phyloP scores from a whole-genome alignment of 192 early-diverging fungal genomes.

The Thoreauomyces humboldtii region DNA sequence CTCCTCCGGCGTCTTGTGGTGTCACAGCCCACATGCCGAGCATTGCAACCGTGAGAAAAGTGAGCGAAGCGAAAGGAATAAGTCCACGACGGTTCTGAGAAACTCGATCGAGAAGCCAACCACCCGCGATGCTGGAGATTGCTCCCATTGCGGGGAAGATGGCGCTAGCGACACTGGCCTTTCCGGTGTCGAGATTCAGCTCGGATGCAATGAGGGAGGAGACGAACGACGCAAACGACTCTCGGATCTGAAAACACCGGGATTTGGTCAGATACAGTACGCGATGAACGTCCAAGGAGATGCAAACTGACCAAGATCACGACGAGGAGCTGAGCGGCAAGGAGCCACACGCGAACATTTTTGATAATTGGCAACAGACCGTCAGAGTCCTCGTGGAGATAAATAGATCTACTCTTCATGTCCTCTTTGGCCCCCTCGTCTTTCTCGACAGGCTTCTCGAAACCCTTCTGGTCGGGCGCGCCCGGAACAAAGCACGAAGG shows the following conservation, averaged over 20 bases:
- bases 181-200: constrained; percentile 12
- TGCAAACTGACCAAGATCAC: constrained; percentile 30
- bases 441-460: constrained; percentile 18
- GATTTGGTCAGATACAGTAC: no score
- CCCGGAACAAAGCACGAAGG: constrained; percentile 21
- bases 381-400: not conserved
- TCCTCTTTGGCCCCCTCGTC: constrained; percentile 11
- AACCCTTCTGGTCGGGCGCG: constrained; percentile 11
- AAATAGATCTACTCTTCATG: constrained; percentile 21
- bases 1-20: constrained; percentile 1
- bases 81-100: constrained; percentile 19
- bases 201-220: constrained; percentile 18
- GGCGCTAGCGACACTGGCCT: constrained; percentile 6
- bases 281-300: no score
- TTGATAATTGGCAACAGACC: constrained; percentile 15
- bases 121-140: constrained; percentile 19
- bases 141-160: constrained; percentile 30
- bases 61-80: constrained; percentile 15
- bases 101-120: constrained; percentile 13
- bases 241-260: constrained; percentile 19
- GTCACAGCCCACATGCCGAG: constrained; percentile 24
- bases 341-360: constrained; percentile 12
- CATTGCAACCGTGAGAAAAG: not conserved
- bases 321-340: constrained; percentile 16
- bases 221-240: constrained; percentile 25